Evolutionary conservation across 306 rosid genomes (phyloP), one percentile per base, ranked within the genome.

Genomic region (Citrullus mucosospermus): DNA sequence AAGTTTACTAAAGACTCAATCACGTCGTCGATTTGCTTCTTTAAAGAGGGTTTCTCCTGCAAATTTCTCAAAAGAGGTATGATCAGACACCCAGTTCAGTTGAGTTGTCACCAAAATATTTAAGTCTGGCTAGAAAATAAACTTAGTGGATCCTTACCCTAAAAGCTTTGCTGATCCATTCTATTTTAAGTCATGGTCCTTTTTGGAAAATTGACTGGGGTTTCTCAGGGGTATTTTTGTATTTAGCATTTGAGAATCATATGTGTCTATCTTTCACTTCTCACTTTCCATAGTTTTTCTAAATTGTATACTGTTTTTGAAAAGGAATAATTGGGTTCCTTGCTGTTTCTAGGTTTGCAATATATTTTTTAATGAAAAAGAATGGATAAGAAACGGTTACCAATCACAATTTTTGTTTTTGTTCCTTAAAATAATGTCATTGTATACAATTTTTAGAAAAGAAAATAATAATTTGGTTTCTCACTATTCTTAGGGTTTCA

Each of bases 21-120:
- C 90, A 71, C 80, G 66, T 6, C 82, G 98, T 55, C 96, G 93
- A 36, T 41, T 65, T 22, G 0, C 87, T 68, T 96, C 98, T 86
- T 83, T 96, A 85, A 91, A 86, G 88, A 88, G 86, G 84, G 87
- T 92, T 63, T 81, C 93, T 38, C 99, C 99, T 0, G 97, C 89
- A 83, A 96, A 91, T 87, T 92, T 92, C 81, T 83, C 99, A 14
- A 96, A 87, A 78, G 91, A 91, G 98, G 99, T 88, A 38, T 1
- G 22, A 10, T 43, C 25, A 20, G n/a, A 62, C 32, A 22, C 38
- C 16, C 38, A 0, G 4, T 3, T 73, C 28, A 9, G 18, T 34
- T 32, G 28, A 4, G 61, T 72, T 50, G 36, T 43, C 36, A 6
- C 17, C 46, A 50, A 50, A 28, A 72, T 70, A 70, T 70, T 71